Conservation (phyloP, 345 rosid species). For the Cardamine occulta region DNA sequence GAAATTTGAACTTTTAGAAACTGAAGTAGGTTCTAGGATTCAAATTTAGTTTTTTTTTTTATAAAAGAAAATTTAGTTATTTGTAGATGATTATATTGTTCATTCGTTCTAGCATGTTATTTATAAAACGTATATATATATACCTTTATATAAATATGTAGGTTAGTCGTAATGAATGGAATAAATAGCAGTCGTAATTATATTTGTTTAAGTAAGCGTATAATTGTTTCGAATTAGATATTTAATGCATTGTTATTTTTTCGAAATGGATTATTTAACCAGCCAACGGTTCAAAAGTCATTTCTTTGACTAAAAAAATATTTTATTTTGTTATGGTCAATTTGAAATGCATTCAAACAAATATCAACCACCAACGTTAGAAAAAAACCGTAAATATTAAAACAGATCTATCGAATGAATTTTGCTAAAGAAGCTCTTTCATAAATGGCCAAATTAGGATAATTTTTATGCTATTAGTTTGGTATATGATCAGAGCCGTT, state of each 20-base stretch:
- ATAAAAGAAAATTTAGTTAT: too few relatives aligned
- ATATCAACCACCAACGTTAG: constrained; percentile 28
- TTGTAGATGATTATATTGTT: too few relatives aligned
- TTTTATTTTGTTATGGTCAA: background rate
- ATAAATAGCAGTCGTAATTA: constrained; percentile 8
- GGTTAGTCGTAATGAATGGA: background rate
- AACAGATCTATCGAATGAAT: background rate
- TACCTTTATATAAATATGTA: too few relatives aligned
- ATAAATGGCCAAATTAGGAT: background rate
- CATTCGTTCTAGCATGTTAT: too few relatives aligned
- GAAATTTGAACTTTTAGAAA: background rate
- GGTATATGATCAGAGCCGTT: too few relatives aligned
- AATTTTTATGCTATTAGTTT: background rate
- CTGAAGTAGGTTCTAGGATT: background rate
- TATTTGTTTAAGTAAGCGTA: background rate
- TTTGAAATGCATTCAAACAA: constrained; percentile 4
- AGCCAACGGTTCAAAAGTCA: constrained; percentile 21
- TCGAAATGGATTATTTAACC: background rate
- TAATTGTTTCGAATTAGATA: constrained; percentile 16
- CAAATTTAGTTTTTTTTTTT: background rate
- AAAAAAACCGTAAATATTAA: background rate
- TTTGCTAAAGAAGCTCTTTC: background rate
- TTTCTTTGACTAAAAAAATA: background rate
- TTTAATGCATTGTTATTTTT: background rate
- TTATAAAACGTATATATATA: too few relatives aligned